phyloP scores from a whole-genome alignment of 2,329 filamentous ascomycete genomes.

The Curvularia sp. region DNA sequence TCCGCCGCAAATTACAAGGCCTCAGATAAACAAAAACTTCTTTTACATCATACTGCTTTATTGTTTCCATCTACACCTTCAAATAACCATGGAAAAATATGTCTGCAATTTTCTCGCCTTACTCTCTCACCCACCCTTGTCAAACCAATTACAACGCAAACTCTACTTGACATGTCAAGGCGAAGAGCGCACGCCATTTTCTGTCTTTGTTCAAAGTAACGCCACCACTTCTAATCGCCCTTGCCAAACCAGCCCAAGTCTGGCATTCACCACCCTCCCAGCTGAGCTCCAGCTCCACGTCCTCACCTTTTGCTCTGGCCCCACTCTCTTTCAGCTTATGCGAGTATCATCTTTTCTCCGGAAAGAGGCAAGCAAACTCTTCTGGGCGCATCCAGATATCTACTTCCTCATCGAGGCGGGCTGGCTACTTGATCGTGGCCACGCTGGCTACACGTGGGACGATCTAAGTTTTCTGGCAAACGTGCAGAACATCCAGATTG shows the following conservation, averaged over 20 bases:
- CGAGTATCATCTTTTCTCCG: slow-evolving; percentile 20
- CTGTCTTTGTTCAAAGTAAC: neutral
- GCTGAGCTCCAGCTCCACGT: slow-evolving; percentile 25
- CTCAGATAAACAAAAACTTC: too few species aligned
- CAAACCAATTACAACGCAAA: too few species aligned
- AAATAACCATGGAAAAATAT: too few species aligned
- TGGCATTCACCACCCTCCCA: slow-evolving; percentile 8
- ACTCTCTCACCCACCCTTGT: too few species aligned
- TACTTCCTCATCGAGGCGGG: neutral
- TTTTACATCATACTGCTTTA: too few species aligned
- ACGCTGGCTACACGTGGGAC: slow-evolving; percentile 16
- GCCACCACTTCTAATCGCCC: too few species aligned
- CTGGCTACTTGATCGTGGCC: slow-evolving; percentile 21
- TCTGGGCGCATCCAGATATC: slow-evolving; percentile 17
- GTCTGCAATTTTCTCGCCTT: too few species aligned
- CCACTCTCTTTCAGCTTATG: slow-evolving; percentile 28
- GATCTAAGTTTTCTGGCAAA: slow-evolving; percentile 19
- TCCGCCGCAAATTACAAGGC: too few species aligned
- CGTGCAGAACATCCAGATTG: slow-evolving; percentile 24
- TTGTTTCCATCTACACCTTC: too few species aligned
- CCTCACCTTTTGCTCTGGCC: slow-evolving; percentile 20
- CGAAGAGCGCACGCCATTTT: neutral
- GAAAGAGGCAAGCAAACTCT: slow-evolving; percentile 27
- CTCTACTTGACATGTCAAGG: neutral
- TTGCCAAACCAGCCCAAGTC: too few species aligned